Conservation (phyloP, 2,329 filamentous ascomycete genomes). For the Ampelomyces quisqualis region DNA sequence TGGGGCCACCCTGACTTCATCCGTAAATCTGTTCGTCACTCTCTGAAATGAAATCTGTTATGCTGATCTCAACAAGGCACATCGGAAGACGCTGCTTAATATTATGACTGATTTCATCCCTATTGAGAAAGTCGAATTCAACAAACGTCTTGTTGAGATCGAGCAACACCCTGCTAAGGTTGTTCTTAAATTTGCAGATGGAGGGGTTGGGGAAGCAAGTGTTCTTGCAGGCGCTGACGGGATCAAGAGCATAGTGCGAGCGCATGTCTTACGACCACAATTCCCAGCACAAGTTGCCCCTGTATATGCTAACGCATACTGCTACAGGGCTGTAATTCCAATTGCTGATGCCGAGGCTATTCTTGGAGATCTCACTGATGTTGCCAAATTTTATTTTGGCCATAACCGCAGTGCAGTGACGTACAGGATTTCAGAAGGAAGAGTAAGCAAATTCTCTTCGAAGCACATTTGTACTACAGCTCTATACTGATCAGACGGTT, state of each 20-base stretch:
- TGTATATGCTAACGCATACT: constrained; percentile 27
- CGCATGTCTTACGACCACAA: constrained; percentile 15
- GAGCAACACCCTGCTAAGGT: constrained; percentile 43
- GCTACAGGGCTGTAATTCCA: constrained; percentile 28
- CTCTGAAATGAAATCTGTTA: neutral
- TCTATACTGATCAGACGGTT: neutral
- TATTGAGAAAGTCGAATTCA: constrained; percentile 21
- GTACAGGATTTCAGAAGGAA: neutral
- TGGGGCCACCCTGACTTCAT: constrained; percentile 3
- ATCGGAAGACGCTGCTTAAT: constrained; percentile 46
- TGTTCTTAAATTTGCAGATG: constrained; percentile 42
- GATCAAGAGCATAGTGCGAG: constrained; percentile 40
- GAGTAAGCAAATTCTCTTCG: neutral
- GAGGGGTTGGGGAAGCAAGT: constrained; percentile 38
- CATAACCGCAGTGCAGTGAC: constrained; percentile 12
- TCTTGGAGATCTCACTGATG: constrained; percentile 32
- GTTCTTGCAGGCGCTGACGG: constrained; percentile 52
- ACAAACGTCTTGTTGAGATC: constrained; percentile 20
- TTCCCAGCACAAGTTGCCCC: constrained; percentile 22
- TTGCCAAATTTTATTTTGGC: constrained; percentile 32
- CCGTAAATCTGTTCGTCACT: constrained; percentile 10
- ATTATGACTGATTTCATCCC: constrained; percentile 51
- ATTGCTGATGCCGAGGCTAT: constrained; percentile 44
- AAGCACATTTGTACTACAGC: too few species aligned
- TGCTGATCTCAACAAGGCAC: constrained; percentile 28